Conservation (phyloP, 441 rosid genomes). For the Jatropha multifida region DNA sequence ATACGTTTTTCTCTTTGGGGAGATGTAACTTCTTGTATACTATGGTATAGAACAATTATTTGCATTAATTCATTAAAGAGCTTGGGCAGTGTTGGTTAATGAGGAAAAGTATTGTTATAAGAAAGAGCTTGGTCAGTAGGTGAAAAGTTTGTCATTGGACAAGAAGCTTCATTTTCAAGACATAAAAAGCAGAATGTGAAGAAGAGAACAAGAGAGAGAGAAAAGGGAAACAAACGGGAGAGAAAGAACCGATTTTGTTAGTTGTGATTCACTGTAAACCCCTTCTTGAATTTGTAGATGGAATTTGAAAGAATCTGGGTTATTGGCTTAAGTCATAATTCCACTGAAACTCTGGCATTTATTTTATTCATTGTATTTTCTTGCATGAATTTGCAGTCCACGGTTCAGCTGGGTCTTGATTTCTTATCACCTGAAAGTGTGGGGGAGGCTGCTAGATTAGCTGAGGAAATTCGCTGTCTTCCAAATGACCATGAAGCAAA, state of each 20-base stretch:
- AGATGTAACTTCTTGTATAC: background rate
- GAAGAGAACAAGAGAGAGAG: no score
- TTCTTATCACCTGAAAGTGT: slow-evolving; percentile 94
- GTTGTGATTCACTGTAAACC: background rate
- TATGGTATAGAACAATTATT: background rate
- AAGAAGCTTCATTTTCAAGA: background rate
- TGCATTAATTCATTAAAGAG: background rate
- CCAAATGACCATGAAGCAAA: slow-evolving; percentile 87
- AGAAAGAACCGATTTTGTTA: background rate
- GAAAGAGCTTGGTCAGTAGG: background rate
- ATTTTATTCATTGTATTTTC: background rate
- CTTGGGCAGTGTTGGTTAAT: background rate
- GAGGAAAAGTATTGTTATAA: background rate
- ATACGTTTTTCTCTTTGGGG: background rate
- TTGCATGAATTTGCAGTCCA: slow-evolving; percentile 63
- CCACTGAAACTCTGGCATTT: background rate
- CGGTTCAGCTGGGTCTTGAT: slow-evolving; percentile 83
- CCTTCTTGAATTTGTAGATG: background rate
- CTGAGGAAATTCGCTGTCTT: slow-evolving; percentile 81
- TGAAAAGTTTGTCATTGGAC: background rate
- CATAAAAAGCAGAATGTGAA: background rate
- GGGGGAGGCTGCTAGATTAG: slow-evolving; percentile 73
- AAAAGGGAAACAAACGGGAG: background rate
- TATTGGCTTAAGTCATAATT: background rate
- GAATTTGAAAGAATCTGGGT: background rate